These are phyloP conservation scores for Botryotinia globosa DNA, from an alignment of 2,329 filamentous ascomycete genomes.

Conservation along the genomic window DNA sequence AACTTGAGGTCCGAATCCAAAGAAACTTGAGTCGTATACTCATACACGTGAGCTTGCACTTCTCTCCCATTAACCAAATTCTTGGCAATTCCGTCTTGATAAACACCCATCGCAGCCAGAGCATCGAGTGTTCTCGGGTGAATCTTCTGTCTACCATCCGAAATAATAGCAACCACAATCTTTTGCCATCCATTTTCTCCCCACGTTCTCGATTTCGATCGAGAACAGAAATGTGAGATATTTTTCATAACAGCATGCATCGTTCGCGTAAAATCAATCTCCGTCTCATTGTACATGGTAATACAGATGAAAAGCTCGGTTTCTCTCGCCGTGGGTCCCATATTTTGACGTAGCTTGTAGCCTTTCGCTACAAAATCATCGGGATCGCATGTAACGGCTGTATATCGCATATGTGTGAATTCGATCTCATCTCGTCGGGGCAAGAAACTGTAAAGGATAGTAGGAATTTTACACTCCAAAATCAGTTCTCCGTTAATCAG, in stretches of 20 bases:
- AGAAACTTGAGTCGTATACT: slow-evolving; percentile 97
- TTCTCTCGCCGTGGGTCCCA: slow-evolving; percentile 78
- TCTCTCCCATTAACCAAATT: slow-evolving; percentile 96
- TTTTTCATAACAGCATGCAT: slow-evolving; percentile 99
- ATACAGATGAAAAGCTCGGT: slow-evolving; percentile 96
- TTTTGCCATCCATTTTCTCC: slow-evolving; percentile 98
- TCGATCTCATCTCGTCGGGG: slow-evolving; percentile 90
- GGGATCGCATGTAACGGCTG: slow-evolving; percentile 95
- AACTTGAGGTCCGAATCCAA: slow-evolving; percentile 95
- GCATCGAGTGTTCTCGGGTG: slow-evolving; percentile 92
- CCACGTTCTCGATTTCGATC: slow-evolving; percentile 91
- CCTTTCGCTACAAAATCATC: slow-evolving; percentile 87
- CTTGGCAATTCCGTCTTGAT: slow-evolving; percentile 97
- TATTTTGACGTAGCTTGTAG: slow-evolving; percentile 90
- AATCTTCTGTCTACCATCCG: slow-evolving; percentile 89
- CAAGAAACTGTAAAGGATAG: slow-evolving; percentile 94
- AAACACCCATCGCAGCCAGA: slow-evolving; percentile 93
- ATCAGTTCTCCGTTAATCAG: slow-evolving; percentile 98
- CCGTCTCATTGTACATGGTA: slow-evolving; percentile 99
- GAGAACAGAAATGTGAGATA: slow-evolving; percentile 91
- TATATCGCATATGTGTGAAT: slow-evolving; percentile 99
- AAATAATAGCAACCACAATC: slow-evolving; percentile 96
- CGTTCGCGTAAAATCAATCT: slow-evolving; percentile 91
- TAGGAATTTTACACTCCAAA: slow-evolving; percentile 97
- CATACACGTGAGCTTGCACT: slow-evolving; percentile 95